phyloP scores from a whole-genome alignment of 768 basidiomycete species.

The Panaeolus cyanescens region DNA sequence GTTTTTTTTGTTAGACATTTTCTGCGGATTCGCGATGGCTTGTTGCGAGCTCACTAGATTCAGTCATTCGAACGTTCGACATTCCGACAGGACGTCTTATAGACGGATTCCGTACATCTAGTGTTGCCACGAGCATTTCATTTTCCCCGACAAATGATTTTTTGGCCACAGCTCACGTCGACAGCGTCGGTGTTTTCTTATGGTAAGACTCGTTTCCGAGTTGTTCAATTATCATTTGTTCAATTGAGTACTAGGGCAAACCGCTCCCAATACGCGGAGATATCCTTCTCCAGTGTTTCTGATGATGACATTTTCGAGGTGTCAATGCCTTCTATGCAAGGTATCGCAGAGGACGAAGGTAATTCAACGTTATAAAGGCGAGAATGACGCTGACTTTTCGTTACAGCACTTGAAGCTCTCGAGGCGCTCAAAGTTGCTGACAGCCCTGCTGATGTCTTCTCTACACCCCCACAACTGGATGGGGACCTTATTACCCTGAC shows the following conservation, averaged over 20 bases:
- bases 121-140: constrained; percentile 85
- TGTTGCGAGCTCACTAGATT: constrained; percentile 85
- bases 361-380: constrained; percentile 12
- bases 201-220: constrained; percentile 53
- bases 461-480: constrained; percentile 86
- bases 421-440: constrained; percentile 64
- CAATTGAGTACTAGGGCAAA: constrained; percentile 69
- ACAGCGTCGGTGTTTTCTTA: constrained; percentile 92
- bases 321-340: constrained; percentile 83
- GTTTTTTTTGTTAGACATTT: constrained; percentile 64
- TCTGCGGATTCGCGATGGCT: constrained; percentile 97
- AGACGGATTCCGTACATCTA: constrained; percentile 86
- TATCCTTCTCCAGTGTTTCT: constrained; percentile 76
- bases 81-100: constrained; percentile 91
- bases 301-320: constrained; percentile 76
- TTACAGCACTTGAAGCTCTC: constrained; percentile 69
- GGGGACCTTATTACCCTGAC: constrained; percentile 94
- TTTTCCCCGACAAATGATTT: constrained; percentile 98
- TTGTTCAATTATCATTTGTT: background rate
- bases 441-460: constrained; percentile 67
- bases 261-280: constrained; percentile 88
- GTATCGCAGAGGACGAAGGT: constrained; percentile 81
- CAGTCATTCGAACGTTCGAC: constrained; percentile 92
- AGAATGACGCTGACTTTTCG: constrained; percentile 1
- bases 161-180: constrained; percentile 91